These are phyloP conservation scores for Mortierella sp. DNA, from an alignment of 371 early-diverging fungal species.

Conservation along the genomic window DNA sequence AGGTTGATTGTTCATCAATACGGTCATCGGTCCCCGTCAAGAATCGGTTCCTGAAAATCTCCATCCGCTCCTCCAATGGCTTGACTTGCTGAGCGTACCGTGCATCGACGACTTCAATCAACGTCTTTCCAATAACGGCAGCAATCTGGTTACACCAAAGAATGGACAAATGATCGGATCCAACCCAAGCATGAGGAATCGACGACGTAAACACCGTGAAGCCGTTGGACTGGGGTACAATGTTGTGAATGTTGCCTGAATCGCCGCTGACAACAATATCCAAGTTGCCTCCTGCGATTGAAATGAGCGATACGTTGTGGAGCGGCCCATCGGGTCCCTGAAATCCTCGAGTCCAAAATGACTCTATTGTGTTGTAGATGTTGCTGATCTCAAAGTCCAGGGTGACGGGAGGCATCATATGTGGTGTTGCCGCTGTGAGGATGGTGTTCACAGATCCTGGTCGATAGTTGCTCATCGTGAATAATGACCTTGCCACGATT, in stretches of 20 bases:
- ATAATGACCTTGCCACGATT: constrained; percentile 88
- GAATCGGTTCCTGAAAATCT: constrained; percentile 69
- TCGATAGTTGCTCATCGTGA: constrained; percentile 80
- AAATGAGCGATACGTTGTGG: constrained; percentile 81
- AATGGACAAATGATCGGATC: constrained; percentile 90
- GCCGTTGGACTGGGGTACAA: constrained; percentile 79
- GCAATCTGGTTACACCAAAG: constrained; percentile 95
- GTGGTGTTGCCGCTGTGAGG: constrained; percentile 93
- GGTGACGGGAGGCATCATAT: constrained; percentile 86
- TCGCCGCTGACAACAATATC: constrained; percentile 90
- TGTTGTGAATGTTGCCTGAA: constrained; percentile 79
- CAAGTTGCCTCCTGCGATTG: constrained; percentile 92
- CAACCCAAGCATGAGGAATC: constrained; percentile 90
- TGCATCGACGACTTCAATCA: constrained; percentile 79
- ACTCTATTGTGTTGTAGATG: constrained; percentile 82
- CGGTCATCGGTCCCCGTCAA: constrained; percentile 72
- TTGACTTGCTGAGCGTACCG: constrained; percentile 75
- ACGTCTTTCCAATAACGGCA: constrained; percentile 66
- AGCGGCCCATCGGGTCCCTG: constrained; percentile 42
- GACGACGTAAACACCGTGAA: constrained; percentile 86
- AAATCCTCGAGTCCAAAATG: constrained; percentile 79
- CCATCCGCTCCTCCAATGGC: constrained; percentile 74
- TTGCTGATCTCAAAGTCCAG: constrained; percentile 82
- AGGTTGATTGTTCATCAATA: background rate
- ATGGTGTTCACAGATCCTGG: constrained; percentile 86